Percentiles rank a stretch among this genome's conserved stretches.
Evolutionary conservation across 1,139 yeast species (phyloP).

Genomic region (Yamadazyma taylorii): DNA sequence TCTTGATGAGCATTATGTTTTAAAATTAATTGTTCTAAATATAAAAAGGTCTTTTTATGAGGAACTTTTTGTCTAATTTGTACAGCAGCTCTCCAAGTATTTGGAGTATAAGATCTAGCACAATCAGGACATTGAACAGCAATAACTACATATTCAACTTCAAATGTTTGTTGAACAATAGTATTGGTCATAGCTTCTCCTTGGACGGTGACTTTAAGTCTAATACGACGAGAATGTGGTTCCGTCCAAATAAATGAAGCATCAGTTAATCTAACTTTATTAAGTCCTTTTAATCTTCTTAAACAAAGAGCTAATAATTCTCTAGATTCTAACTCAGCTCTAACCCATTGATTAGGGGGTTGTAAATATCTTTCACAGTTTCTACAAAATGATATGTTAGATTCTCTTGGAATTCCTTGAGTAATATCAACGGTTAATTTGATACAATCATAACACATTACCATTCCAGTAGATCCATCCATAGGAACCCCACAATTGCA

Average conservation of each 20-base stretch:
- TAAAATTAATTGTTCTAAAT: conserved; percentile 89
- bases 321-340: conserved; percentile 87
- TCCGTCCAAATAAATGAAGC: conserved; percentile 98
- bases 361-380: conserved; percentile 95
- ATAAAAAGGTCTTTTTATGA: conserved; percentile 93
- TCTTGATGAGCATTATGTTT: conserved; percentile 94
- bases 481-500: conserved; percentile 99
- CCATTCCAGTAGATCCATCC: conserved; percentile 92
- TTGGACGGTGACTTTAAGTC: conserved; percentile 89
- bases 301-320: conserved; percentile 89
- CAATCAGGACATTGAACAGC: conserved; percentile 99
- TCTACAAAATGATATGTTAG: conserved; percentile 89
- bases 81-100: conserved; percentile 97
- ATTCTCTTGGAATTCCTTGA: conserved; percentile 93
- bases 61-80: conserved; percentile 97
- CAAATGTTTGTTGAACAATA: conserved; percentile 91
- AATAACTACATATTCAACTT: conserved; percentile 88
- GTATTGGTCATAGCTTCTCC: conserved; percentile 95
- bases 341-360: conserved; percentile 93
- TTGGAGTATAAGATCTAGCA: conserved; percentile 92
- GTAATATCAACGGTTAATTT: conserved; percentile 92
- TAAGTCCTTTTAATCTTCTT: conserved; percentile 83
- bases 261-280: conserved; percentile 84
- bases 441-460: conserved; percentile 97
- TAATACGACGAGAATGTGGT: conserved; percentile 94